Evolutionary conservation across 768 basidiomycete species (phyloP).

Genomic region (Lanmaoa rubissima): DNA sequence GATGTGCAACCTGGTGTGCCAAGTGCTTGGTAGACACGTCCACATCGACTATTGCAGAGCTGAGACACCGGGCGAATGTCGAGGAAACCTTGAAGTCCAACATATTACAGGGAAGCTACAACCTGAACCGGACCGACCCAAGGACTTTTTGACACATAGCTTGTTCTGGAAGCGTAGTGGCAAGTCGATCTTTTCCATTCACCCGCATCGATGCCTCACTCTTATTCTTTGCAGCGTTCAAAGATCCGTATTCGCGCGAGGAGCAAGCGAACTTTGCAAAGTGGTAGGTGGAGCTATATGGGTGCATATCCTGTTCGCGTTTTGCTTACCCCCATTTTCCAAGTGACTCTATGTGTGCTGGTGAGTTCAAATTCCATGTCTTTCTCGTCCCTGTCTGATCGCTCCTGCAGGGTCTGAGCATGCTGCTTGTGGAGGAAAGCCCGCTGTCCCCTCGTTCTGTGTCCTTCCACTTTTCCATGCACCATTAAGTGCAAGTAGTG

Average conservation of each 20-base stretch:
- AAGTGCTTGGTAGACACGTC: constrained; percentile 49
- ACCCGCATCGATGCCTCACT: not conserved
- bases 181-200: constrained; percentile 15
- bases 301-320: too few species aligned
- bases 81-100: constrained; percentile 39
- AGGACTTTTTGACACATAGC: constrained; percentile 56
- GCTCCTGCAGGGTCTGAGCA: constrained; percentile 48
- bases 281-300: constrained; percentile 38
- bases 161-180: constrained; percentile 58
- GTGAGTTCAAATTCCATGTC: constrained; percentile 21
- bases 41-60: constrained; percentile 58
- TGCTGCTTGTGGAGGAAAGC: constrained; percentile 32
- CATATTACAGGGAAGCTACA: constrained; percentile 41
- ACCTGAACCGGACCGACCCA: constrained; percentile 45
- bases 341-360: constrained; percentile 54
- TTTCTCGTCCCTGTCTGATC: not conserved
- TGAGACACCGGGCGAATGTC: constrained; percentile 34
- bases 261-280: constrained; percentile 51
- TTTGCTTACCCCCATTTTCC: not conserved
- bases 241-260: constrained; percentile 59
- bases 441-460: constrained; percentile 52
- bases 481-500: constrained; percentile 22
- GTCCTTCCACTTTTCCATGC: constrained; percentile 54
- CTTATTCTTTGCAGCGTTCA: constrained; percentile 44
- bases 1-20: constrained; percentile 57